phyloP scores from a whole-genome alignment of 208 protist species.

The Naegleria fowleri region DNA sequence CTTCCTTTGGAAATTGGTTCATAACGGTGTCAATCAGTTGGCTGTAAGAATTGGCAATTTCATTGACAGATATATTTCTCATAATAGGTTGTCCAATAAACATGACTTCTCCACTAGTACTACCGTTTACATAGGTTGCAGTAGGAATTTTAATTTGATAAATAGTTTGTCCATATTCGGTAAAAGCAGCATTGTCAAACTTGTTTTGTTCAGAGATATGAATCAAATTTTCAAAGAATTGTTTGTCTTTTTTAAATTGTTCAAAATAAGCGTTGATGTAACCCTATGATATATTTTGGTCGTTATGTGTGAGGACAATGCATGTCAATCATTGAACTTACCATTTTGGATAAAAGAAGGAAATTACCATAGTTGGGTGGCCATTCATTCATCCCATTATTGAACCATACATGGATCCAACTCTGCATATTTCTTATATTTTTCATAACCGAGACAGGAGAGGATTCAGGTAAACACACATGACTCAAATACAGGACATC shows the following conservation, averaged over 20 bases:
- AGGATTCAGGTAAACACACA: background rate
- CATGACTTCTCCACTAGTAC: background rate
- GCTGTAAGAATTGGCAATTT: background rate
- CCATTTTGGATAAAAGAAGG: no score
- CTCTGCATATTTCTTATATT: background rate
- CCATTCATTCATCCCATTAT: background rate
- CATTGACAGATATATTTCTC: background rate
- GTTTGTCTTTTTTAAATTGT: background rate
- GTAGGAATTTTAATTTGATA: background rate
- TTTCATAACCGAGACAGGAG: background rate
- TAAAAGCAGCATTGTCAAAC: background rate
- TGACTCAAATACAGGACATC: background rate
- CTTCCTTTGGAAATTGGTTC: background rate
- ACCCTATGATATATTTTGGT: background rate
- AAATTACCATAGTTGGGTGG: background rate
- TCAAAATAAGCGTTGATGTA: background rate
- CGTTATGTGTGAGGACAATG: no score
- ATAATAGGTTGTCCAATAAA: background rate
- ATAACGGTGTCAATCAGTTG: background rate
- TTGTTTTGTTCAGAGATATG: background rate
- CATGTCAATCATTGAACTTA: background rate
- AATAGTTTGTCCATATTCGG: background rate
- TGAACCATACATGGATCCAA: background rate
- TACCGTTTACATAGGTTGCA: background rate
- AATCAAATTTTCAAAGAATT: background rate